A percentile compares a stretch with the other conserved stretches of the same genome.
phyloP scores from a whole-genome alignment of 257 asterid genomes.

The Solanum appendiculatum region DNA sequence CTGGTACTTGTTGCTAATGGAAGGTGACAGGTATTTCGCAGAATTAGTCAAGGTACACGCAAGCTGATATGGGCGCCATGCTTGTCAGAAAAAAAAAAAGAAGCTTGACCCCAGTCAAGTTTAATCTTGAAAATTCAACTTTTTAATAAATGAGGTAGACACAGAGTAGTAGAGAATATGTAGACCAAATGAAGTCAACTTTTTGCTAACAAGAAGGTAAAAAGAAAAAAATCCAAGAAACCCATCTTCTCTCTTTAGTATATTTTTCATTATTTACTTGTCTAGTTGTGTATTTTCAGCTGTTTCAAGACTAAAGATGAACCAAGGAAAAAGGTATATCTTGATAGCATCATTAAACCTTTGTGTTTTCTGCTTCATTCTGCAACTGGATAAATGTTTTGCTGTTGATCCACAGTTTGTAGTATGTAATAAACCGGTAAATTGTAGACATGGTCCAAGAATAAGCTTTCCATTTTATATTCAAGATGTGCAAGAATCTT shows the following conservation, averaged over 20 bases:
- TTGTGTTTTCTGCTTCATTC: slow-evolving; percentile 14
- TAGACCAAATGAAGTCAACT: slow-evolving; percentile 8
- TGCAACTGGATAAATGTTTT: slow-evolving; percentile 13
- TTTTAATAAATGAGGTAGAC: slow-evolving; percentile 19
- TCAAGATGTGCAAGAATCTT: slow-evolving; percentile 14
- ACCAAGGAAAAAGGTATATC: background rate
- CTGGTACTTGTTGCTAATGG: background rate
- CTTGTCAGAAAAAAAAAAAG: too few species aligned
- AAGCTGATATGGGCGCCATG: background rate
- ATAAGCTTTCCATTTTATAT: slow-evolving; percentile 53
- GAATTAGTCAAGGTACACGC: too few species aligned
- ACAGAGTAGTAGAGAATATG: background rate
- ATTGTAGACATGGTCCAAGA: slow-evolving; percentile 28
- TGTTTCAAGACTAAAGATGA: slow-evolving; percentile 16
- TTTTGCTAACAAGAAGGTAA: background rate
- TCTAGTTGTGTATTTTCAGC: background rate
- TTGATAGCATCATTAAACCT: background rate
- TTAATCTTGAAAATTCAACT: background rate
- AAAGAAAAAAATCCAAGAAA: background rate
- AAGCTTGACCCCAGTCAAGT: background rate
- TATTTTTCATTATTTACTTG: background rate
- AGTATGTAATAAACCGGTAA: slow-evolving; percentile 23
- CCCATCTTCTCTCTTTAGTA: background rate
- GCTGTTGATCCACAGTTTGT: slow-evolving; percentile 26
- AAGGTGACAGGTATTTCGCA: accelerated